Evolutionary conservation across 768 basidiomycete genomes (phyloP), one percentile per base, ranked within the genome.

Genomic region (Xerocomus spinulosus): DNA sequence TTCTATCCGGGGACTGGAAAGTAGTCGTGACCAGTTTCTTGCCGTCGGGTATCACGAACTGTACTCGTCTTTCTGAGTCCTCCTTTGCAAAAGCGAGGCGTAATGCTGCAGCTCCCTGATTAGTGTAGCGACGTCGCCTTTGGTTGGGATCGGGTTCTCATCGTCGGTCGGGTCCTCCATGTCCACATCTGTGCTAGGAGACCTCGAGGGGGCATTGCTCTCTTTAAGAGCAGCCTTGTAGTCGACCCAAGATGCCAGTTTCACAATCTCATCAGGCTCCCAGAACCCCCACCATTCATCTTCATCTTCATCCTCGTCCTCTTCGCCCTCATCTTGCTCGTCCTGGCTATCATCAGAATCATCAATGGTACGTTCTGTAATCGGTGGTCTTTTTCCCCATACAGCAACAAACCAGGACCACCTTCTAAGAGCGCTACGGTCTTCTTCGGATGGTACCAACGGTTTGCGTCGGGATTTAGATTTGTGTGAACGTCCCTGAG

Each of bases 401-500:
- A 88, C 84, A 4, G 77, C 80, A n/a, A 92, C 57, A 61, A 87
- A 85, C 83, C 83, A 88, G 1, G 80, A 73, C 87, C 88, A 92
- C 26, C 77, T 73, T 49, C 63, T 74, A 62, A 83, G 64, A 28
- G 70, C 65, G 18, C 63, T 61, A n/a, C 81, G 70, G n/a, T 82
- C 79, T 13, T 78, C 78, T 25, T 69, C 64, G 8, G 72, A 73
- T 25, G 64, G 68, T 23, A 62, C 60, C 46, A 62, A 69, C 24
- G 63, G 70, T 57, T 68, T 76, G 57, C 63, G 75, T 51, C 44
- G 66, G 48, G 56, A 73, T 74, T 47, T 63, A 44, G 49, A 56
- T 56, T 60, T 73, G 37, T 66, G 66, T 35, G 51, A 47, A 42
- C 51, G 66, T 44, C 53, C 66, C 43, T 53, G 69, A 25, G 60